Evolutionary conservation across 2,329 filamentous ascomycete genomes (phyloP).

Genomic region (Fusarium gaditjirri): DNA sequence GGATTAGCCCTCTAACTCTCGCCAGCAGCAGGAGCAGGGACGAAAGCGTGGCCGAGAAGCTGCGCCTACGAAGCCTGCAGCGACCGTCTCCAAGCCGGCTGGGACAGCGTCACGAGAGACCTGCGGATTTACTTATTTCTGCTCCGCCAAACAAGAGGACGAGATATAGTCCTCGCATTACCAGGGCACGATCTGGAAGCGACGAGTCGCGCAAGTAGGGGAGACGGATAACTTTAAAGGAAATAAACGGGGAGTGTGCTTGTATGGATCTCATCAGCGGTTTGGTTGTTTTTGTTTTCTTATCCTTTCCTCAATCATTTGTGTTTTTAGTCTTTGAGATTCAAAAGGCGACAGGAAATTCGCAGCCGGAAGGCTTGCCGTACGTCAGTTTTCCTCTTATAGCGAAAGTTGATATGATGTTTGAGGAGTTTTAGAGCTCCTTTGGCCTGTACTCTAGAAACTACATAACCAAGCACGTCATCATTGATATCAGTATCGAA

Average conservation of each 20-base stretch:
- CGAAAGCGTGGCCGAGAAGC: not conserved
- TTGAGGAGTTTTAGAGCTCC: slow-evolving; percentile 13
- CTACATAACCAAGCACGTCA: slow-evolving; percentile 35
- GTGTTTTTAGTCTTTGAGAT: slow-evolving; percentile 28
- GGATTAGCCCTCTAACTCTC: slow-evolving; percentile 39
- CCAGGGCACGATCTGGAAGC: not conserved
- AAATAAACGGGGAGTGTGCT: slow-evolving; percentile 7
- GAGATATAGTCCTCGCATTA: slow-evolving; percentile 12
- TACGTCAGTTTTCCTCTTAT: slow-evolving; percentile 9
- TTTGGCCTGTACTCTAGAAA: slow-evolving; percentile 42
- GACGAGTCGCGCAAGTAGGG: not conserved
- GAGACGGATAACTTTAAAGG: not conserved
- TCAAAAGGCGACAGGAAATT: slow-evolving; percentile 19
- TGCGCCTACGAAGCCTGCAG: not conserved
- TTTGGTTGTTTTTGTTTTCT: slow-evolving; percentile 22
- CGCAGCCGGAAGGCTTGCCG: slow-evolving; percentile 13
- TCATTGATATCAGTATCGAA: slow-evolving; percentile 17
- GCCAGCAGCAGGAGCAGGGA: slow-evolving; percentile 13
- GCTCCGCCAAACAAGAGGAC: slow-evolving; percentile 6
- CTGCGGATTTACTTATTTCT: not conserved
- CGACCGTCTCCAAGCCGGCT: not conserved
- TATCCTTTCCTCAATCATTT: slow-evolving; percentile 12
- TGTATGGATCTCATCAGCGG: slow-evolving; percentile 37
- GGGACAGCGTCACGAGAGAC: slow-evolving; percentile 1
- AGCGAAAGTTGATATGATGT: slow-evolving; percentile 16